phyloP scores from a whole-genome alignment of 2,329 filamentous ascomycete species.

The Clonostachys rosea region DNA sequence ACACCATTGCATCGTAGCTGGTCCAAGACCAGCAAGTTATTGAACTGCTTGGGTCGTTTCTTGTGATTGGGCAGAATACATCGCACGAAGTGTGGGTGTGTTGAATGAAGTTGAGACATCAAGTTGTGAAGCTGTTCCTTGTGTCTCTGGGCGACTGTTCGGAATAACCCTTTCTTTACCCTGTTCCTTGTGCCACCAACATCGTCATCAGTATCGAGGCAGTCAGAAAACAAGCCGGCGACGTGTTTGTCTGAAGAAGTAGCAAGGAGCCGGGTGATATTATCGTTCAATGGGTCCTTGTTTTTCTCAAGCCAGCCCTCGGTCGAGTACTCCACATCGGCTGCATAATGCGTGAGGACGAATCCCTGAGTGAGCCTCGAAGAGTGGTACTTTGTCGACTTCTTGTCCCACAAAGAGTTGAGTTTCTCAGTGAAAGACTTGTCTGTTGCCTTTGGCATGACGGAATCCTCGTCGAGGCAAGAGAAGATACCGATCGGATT shows the following conservation, averaged over 20 bases:
- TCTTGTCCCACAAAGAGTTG: constrained; percentile 95
- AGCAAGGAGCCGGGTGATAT: constrained; percentile 83
- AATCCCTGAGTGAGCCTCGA: constrained; percentile 89
- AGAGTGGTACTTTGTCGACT: constrained; percentile 86
- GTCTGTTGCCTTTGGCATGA: constrained; percentile 98
- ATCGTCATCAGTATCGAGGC: constrained; percentile 76
- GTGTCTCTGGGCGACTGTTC: constrained; percentile 92
- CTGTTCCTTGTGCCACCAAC: constrained; percentile 63
- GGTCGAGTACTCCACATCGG: constrained; percentile 95
- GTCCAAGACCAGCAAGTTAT: constrained; percentile 87
- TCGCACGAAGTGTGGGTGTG: constrained; percentile 95
- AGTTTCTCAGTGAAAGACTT: constrained; percentile 96
- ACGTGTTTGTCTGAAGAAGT: constrained; percentile 79
- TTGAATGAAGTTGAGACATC: constrained; percentile 91
- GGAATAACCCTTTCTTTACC: constrained; percentile 95
- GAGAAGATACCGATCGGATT: constrained; percentile 99
- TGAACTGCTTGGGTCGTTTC: constrained; percentile 90
- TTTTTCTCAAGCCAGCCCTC: constrained; percentile 98
- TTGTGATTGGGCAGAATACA: constrained; percentile 98
- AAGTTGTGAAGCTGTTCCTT: constrained; percentile 97
- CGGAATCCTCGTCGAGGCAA: constrained; percentile 93
- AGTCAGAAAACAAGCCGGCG: constrained; percentile 81
- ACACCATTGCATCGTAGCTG: constrained; percentile 99
- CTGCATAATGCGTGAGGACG: constrained; percentile 93
- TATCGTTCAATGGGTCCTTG: constrained; percentile 97